Evolutionary conservation across 2,329 filamentous ascomycete species (phyloP).

Genomic region (Penicillium sp.): DNA sequence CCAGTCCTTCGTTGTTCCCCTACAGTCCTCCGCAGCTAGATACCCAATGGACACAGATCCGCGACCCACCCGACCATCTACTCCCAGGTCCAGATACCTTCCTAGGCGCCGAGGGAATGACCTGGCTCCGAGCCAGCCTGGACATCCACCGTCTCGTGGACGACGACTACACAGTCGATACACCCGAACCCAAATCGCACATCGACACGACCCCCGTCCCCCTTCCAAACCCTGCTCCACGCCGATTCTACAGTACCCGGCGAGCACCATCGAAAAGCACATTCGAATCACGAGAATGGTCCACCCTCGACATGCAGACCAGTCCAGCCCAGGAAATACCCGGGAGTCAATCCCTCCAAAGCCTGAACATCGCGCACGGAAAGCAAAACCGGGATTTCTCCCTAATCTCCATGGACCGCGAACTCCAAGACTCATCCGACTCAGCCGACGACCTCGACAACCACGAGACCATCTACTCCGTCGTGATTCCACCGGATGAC

Average conservation of each 20-base stretch:
- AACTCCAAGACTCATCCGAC: not conserved
- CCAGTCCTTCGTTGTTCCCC: constrained; percentile 14
- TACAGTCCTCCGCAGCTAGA: constrained; percentile 16
- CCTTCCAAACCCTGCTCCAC: constrained; percentile 2
- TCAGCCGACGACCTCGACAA: constrained; percentile 2
- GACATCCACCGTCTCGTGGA: constrained; percentile 4
- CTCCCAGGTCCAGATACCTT: constrained; percentile 2
- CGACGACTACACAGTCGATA: constrained; percentile 2
- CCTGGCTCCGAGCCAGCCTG: constrained; percentile 13
- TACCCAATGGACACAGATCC: constrained; percentile 5
- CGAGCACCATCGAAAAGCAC: not conserved
- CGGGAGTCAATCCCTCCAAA: constrained; percentile 3
- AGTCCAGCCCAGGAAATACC: constrained; percentile 7
- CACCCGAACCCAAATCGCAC: not conserved
- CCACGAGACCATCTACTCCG: constrained; percentile 11
- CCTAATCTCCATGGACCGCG: not conserved
- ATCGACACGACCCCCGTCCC: not conserved
- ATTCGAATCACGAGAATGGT: constrained; percentile 5
- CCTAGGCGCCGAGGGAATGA: constrained; percentile 9
- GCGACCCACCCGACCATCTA: not conserved
- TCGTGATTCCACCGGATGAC: constrained; percentile 2
- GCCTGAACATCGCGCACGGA: not conserved
- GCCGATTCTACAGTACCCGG: constrained; percentile 21
- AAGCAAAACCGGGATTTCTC: not conserved
- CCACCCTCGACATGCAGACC: constrained; percentile 2